Base-by-base conservation (phyloP, 108 stramenopile genomes). In the Bacterosira constricta region DNA sequence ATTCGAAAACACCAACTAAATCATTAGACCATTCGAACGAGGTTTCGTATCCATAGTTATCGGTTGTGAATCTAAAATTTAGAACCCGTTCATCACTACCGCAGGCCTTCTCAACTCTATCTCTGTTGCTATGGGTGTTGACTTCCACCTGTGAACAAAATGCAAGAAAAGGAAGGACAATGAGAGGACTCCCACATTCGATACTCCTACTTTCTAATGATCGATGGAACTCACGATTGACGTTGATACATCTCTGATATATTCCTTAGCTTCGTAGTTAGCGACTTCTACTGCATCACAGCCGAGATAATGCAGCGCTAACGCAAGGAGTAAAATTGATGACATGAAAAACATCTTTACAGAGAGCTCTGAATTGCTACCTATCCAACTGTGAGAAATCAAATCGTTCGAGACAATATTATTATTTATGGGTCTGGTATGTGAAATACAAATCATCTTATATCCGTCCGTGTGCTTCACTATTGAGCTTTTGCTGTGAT, bases 21-120 rank as follows among this genome's bases (percentile, higher is more conserved):
- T 31, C 21, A n/a, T 23, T 34, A 12, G n/a, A 20, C 35, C 34
- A 18, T 21, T 56, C 6, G 37, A 36, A 56, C 29, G 55, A 56
- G 15, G 17, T 37, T 32, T 56, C 55, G 10, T 56, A 34, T 56
- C 32, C 55, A n/a, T 34, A 34, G 55, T 18, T 56, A 32, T 56
- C 55, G n/a, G 55, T 56, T 7, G 55, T 56, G 20, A 56, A 56
- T 13, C 32, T 37, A 3, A 56, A 8, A 36, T n/a, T 37, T 15
- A 56, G 36, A 38, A 56, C 55, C 55, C 36, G 32, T 56, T 56
- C 32, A 18, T 56, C 34, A 4, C 7, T 8, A 56, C 55, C 55
- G n/a, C 55, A 56, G 11, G 17, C 27, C 34, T 4, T 12, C 29
- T 8, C 35, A 20, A 20, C 34, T 56, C 55, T 37, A 34, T 37